Conservation (phyloP, 768 basidiomycete species). For the Tricholoma terreum region DNA sequence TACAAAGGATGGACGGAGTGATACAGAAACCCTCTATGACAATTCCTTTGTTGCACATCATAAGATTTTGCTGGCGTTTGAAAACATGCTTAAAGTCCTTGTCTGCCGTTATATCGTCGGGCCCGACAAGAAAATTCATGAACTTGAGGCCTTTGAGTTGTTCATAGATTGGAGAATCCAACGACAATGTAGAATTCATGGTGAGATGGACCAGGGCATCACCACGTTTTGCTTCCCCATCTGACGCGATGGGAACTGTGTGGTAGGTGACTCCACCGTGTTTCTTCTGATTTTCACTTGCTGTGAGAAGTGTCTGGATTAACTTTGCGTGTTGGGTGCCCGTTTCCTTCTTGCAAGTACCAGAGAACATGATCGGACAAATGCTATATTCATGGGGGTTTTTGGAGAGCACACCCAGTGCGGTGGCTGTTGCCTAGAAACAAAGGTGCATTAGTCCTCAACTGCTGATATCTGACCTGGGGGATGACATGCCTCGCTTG, state of each 20-base stretch:
- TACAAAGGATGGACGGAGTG: neutral
- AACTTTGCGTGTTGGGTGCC: conserved; percentile 19
- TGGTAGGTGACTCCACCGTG: conserved; percentile 7
- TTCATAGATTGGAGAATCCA: conserved; percentile 21
- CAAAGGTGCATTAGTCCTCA: neutral
- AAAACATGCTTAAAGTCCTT: conserved; percentile 32
- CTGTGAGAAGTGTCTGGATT: conserved; percentile 11
- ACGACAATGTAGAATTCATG: conserved; percentile 14
- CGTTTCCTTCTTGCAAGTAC: conserved; percentile 26
- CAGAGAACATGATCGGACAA: no score
- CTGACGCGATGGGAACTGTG: conserved; percentile 23
- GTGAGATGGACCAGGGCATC: conserved; percentile 21
- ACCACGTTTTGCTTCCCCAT: conserved; percentile 28
- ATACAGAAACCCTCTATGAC: neutral
- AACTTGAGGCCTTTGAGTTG: conserved; percentile 17
- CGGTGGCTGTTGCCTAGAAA: conserved; percentile 24
- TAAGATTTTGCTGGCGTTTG: conserved; percentile 19
- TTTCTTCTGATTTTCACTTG: neutral
- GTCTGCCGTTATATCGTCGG: conserved; percentile 28
- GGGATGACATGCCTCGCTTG: neutral
- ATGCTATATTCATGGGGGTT: conserved; percentile 24
- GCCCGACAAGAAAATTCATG: conserved; percentile 27
- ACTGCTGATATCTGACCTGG: neutral
- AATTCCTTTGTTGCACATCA: conserved; percentile 21
- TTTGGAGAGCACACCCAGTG: conserved; percentile 23